phyloP scores from a whole-genome alignment of 2,329 filamentous ascomycete species.

The Taxawa tesnikishii region DNA sequence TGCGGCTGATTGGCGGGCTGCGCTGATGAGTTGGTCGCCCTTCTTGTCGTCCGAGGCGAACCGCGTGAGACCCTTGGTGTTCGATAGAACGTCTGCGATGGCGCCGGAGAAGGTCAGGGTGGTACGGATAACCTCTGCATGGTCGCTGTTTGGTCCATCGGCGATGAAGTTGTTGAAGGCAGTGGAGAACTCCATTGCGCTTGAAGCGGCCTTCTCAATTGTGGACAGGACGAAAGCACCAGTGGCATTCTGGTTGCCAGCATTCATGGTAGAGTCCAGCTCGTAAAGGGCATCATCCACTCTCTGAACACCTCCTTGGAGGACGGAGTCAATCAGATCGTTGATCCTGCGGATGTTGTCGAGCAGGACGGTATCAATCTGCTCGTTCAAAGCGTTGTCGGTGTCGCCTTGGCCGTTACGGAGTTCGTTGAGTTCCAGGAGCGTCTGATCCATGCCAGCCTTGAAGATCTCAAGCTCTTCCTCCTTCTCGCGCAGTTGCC shows the following conservation, averaged over 20 bases:
- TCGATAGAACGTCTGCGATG: slow-evolving; percentile 85
- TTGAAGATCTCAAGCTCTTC: slow-evolving; percentile 98
- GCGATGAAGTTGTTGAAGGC: slow-evolving; percentile 98
- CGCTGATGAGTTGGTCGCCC: slow-evolving; percentile 70
- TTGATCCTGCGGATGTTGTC: slow-evolving; percentile 87
- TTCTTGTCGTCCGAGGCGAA: slow-evolving; percentile 95
- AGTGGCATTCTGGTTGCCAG: slow-evolving; percentile 94
- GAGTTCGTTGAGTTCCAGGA: slow-evolving; percentile 84
- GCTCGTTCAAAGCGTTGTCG: slow-evolving; percentile 72
- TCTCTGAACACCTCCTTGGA: slow-evolving; percentile 83
- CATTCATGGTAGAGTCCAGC: slow-evolving; percentile 94
- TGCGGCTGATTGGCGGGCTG: slow-evolving; percentile 71
- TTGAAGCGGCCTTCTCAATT: slow-evolving; percentile 90
- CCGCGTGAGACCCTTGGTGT: slow-evolving; percentile 87
- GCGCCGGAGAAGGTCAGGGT: slow-evolving; percentile 84
- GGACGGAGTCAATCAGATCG: slow-evolving; percentile 91
- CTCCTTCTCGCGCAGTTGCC: slow-evolving; percentile 81
- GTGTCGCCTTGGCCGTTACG: slow-evolving; percentile 49
- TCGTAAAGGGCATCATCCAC: slow-evolving; percentile 97
- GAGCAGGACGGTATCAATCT: slow-evolving; percentile 81
- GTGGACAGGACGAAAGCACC: slow-evolving; percentile 91
- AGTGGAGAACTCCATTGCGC: slow-evolving; percentile 92
- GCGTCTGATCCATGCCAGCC: slow-evolving; percentile 90
- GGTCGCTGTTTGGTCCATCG: slow-evolving; percentile 81
- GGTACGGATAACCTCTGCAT: slow-evolving; percentile 84